Evolutionary conservation across 495 filamentous ascomycete genomes (phyloP), one percentile per base, ranked within the genome.

Genomic region (Talaromyces stipitatus): DNA sequence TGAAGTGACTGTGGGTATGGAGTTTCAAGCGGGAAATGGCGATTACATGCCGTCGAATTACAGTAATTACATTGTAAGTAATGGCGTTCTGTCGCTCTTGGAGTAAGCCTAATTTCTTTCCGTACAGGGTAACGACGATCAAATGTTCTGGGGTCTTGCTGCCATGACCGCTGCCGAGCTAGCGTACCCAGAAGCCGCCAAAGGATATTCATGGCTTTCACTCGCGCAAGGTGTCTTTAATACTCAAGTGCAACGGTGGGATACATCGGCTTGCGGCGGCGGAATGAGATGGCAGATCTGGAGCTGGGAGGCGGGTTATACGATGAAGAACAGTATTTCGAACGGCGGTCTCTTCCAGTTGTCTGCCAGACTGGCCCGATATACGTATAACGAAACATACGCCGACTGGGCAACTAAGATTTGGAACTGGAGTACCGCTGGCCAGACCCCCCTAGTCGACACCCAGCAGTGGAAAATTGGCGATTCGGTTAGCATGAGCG

Each of bases 161-260:
- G 85, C 82, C 32, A 83, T 88, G 81, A 76, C 83, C 3, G 85
- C 84, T 8, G 82, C 82, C 29, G 85, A 88, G 66, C 69, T 81
- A 55, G 79, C 80, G 43, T 86, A 83, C 59, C 79, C 78, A 12
- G 75, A 87, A 73, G 80, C 83, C 0, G 64, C 80, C 18, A 63
- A 79, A 73, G 47, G 74, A 74, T 64, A 64, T 2, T 71, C 73
- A 51, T 91, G 87, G 86, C 72, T 89, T 5, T 81, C 82, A 2
- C 72, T 90, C 5, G 86, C 87, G 38, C 83, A 89, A 69, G 84
- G 82, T 27, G 86, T 86, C 54, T 91, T 88, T 70, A 85, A 90
- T 67, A 77, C 75, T 0, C 84, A 86, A 63, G 71, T 75, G 23
- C 41, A 14, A 16, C 78, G 85, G 22, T 87, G 82, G 77, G 77